Base-by-base conservation (phyloP, 1,284 basidiomycete genomes). In the Veloboletus limbatus region DNA sequence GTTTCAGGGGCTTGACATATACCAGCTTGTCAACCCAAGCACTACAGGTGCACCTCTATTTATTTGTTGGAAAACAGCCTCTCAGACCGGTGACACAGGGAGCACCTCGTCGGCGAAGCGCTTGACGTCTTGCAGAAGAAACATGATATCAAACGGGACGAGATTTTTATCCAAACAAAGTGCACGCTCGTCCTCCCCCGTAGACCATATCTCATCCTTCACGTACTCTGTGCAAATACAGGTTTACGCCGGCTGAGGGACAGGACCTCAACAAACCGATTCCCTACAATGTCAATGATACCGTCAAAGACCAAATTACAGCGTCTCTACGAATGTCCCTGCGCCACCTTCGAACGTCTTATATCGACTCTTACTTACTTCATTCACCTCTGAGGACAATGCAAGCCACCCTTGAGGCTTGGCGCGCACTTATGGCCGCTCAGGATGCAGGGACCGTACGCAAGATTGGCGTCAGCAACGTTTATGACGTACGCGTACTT, bases 81-180 rank as follows among this genome's bases (percentile, higher is more conserved):
- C n/a, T n/a, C n/a, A n/a, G 22, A 8, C 18, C n/a, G 31, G 13
- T 14, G 2, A 3, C 16, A 25, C 49, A 89, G 89, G 40, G 88
- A 92, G 59, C 83, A 88, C 54, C 75, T 89, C 0, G 87, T 91
- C 6, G 89, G 90, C 5, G 74, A 79, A 46, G 89, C 85, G 0
- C 68, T 92, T 2, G 63, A 73, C 32, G 69, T 72, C 28, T 66
- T 85, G 6, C 60, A 76, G 43, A 67, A 65, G 4, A 71, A 81
- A 40, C 76, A 84, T 45, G 66, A 69, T 6, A 71, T 85, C 33
- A 71, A 72, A 40, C 76, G 86, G n/a, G 74, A 82, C 54, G 76
- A 81, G 39, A 53, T 88, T 3, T 86, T 78, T 60, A 59, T 88
- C 27, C 89, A 92, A 64, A 90, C 89, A 18, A 92, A 92, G 85